Conservation (phyloP, 495 filamentous ascomycete species). For the Tuber indicum region DNA sequence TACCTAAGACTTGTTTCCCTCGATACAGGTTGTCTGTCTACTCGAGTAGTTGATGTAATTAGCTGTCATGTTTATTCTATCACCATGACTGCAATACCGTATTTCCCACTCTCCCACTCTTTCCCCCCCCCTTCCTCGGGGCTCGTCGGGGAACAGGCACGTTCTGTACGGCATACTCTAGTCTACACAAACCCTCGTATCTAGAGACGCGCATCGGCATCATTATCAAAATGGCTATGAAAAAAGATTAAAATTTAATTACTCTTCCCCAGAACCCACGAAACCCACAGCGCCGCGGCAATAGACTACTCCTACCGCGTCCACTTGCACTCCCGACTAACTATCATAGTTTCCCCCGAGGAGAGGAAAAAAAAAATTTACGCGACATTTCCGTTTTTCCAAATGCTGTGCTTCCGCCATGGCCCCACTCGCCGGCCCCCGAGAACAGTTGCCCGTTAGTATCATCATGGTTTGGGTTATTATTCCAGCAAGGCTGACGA, state of each 20-base stretch:
- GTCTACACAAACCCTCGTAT: neutral
- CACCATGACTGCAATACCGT: neutral
- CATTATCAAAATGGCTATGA: neutral
- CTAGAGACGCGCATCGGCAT: neutral
- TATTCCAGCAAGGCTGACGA: constrained; percentile 32
- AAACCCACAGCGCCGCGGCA: neutral
- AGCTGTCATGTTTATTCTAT: neutral
- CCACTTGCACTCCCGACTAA: neutral
- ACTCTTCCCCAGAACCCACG: neutral
- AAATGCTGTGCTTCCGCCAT: constrained; percentile 15
- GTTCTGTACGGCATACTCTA: neutral
- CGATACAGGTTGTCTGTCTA: neutral
- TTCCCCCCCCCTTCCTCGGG: neutral
- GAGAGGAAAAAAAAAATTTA: neutral
- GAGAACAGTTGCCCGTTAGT: constrained; percentile 16
- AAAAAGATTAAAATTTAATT: neutral
- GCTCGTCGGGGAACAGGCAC: neutral
- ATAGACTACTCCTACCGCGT: neutral
- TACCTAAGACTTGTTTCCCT: neutral
- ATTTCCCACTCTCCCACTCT: neutral
- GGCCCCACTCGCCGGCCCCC: constrained; percentile 13
- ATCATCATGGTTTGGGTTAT: constrained; percentile 11
- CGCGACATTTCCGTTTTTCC: neutral
- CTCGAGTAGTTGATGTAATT: constrained; percentile 3
- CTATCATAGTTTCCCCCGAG: neutral